Evolutionary conservation across 768 basidiomycete genomes (phyloP), one percentile per base, ranked within the genome.

Genomic region (Filobasidium floriforme): DNA sequence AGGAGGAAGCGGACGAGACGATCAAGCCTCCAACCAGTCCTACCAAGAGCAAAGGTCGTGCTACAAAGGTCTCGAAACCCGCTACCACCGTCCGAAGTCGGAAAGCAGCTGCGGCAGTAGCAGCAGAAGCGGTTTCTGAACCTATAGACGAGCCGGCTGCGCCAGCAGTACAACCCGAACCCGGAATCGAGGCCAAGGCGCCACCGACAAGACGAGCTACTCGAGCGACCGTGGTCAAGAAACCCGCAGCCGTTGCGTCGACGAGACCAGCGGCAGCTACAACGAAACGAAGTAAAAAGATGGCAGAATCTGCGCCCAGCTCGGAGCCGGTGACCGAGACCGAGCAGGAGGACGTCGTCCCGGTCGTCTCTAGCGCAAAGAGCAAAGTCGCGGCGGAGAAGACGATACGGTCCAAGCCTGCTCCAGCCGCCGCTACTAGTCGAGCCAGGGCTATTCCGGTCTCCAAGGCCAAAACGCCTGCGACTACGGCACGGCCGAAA

Each of bases 141-240:
- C n/a, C 26, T 37, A 9, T 37, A 24, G 54, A 57, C 29, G 54
- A 57, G 54, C 54, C 24, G 15, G 22, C 54, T 57, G 24, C 12
- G 6, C 5, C 54, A 3, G 9, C 32, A 26, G 5, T 26, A 26
- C 4, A 57, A 15, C 54, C 26, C 22, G 54, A 57, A 6, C 26
- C 54, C 14, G 24, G 26, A 15, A 14, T 32, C 15, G 54, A 57
- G 29, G 24, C 15, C 22, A 28, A 19, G 24, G 12, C 54, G 26
- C 15, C 15, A 32, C 54, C 59, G 11, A 19, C 41, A 11, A 66
- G 60, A 40, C 59, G 59, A 22, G 49, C 60, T 0, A 60, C 65
- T n/a, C 46, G 60, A n/a, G 52, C 59, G 1, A 40, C 59, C 40
- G 59, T 43, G 11, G 26, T 18, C 22, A 66, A 55, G 49, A 55